A percentile compares a stretch with the other conserved stretches of the same genome.
These are phyloP conservation scores for Podila epigama DNA, from an alignment of 192 early-diverging fungal genomes.

Conservation along the genomic window DNA sequence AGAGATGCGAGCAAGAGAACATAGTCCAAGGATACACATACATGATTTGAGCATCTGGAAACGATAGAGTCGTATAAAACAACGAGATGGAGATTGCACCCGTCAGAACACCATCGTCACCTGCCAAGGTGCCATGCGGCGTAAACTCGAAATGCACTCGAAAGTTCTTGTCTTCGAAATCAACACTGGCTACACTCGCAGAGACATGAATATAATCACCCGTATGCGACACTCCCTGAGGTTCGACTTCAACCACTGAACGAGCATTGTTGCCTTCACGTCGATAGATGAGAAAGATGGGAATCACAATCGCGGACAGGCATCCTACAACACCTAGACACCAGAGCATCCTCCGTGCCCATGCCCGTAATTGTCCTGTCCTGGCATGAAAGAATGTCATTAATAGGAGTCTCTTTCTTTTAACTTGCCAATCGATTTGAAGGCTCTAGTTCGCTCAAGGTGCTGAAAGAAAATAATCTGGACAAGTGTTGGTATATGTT, in stretches of 20 bases:
- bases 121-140: slow-evolving; percentile 51
- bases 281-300: slow-evolving; percentile 32
- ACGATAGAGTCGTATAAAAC: slow-evolving; percentile 39
- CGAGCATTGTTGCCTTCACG: slow-evolving; percentile 34
- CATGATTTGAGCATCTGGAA: slow-evolving; percentile 44
- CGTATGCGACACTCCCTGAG: slow-evolving; percentile 34
- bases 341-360: slow-evolving; percentile 34
- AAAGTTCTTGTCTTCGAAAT: slow-evolving; percentile 57
- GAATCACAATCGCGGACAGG: slow-evolving; percentile 37
- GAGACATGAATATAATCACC: slow-evolving; percentile 48
- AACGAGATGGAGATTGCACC: slow-evolving; percentile 21
- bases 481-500: too few species aligned
- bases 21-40: slow-evolving; percentile 18
- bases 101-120: slow-evolving; percentile 47
- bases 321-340: slow-evolving; percentile 27
- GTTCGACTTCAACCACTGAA: slow-evolving; percentile 26
- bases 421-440: too few species aligned
- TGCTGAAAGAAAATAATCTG: too few species aligned
- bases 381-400: slow-evolving; percentile 24
- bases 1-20: background rate
- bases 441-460: too few species aligned
- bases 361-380: slow-evolving; percentile 23
- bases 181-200: slow-evolving; percentile 49
- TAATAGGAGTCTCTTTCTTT: too few species aligned
- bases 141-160: slow-evolving; percentile 53